Evolutionary conservation across 768 basidiomycete species (phyloP).

Genomic region (Hygrophorus russula): DNA sequence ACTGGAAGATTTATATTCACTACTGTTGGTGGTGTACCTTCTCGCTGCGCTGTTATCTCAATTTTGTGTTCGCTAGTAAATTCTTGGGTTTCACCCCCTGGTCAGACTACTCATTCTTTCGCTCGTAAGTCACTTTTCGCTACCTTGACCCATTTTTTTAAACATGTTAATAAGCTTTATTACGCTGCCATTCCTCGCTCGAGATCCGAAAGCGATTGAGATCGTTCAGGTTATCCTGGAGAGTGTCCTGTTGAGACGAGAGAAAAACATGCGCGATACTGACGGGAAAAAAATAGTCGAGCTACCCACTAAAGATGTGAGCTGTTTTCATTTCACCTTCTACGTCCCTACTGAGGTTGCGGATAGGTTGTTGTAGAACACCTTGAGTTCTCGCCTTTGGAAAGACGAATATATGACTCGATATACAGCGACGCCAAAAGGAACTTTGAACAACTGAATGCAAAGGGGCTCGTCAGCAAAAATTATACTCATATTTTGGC

Average conservation of each 20-base stretch:
- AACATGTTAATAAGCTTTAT: constrained; percentile 50
- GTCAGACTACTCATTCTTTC: constrained; percentile 82
- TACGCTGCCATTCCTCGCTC: constrained; percentile 82
- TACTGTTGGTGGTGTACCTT: constrained; percentile 36
- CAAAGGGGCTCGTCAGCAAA: constrained; percentile 66
- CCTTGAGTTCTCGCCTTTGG: constrained; percentile 71
- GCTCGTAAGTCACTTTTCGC: constrained; percentile 37
- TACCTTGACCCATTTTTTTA: not conserved
- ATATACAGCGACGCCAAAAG: constrained; percentile 72
- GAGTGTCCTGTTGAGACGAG: constrained; percentile 75
- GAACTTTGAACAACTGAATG: constrained; percentile 70
- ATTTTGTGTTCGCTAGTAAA: constrained; percentile 33
- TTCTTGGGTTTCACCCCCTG: constrained; percentile 72
- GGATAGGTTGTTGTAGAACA: constrained; percentile 53
- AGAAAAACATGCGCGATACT: constrained; percentile 85
- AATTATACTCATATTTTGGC: constrained; percentile 86
- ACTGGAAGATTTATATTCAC: constrained; percentile 82
- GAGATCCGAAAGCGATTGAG: constrained; percentile 87
- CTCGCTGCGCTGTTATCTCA: not conserved
- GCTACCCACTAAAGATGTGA: constrained; percentile 75
- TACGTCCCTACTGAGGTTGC: constrained; percentile 1
- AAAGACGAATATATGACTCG: constrained; percentile 83
- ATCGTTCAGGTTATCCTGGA: constrained; percentile 93
- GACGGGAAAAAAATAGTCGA: constrained; percentile 85
- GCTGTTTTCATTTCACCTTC: not conserved